These are phyloP conservation scores for Didymella exigua DNA, from an alignment of 2,329 filamentous ascomycete species.

Conservation along the genomic window DNA sequence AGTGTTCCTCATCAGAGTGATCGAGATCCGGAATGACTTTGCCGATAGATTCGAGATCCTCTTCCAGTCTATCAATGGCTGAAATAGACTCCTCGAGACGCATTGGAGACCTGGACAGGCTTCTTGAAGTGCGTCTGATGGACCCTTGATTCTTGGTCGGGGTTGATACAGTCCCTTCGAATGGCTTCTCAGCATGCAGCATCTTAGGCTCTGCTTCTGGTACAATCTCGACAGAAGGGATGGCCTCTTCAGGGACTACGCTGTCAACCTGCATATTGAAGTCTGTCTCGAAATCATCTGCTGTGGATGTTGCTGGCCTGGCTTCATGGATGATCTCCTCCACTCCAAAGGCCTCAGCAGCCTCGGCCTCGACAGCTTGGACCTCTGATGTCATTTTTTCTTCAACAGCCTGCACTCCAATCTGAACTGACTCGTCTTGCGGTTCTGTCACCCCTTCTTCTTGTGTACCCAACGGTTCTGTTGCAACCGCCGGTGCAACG, in stretches of 20 bases:
- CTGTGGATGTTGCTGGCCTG: slow-evolving; percentile 1
- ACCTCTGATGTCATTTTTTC: neutral
- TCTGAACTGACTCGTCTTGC: neutral
- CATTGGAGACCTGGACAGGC: slow-evolving; percentile 40
- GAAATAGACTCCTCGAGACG: slow-evolving; percentile 55
- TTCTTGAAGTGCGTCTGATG: slow-evolving; percentile 31
- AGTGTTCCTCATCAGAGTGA: slow-evolving; percentile 39
- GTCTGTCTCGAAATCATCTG: slow-evolving; percentile 8
- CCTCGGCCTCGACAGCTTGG: neutral
- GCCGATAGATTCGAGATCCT: slow-evolving; percentile 57
- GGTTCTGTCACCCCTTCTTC: neutral
- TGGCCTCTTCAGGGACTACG: neutral
- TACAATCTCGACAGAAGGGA: slow-evolving; percentile 28
- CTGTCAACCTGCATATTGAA: neutral
- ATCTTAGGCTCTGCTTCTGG: slow-evolving; percentile 39
- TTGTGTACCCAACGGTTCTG: neutral
- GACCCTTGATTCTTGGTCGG: slow-evolving; percentile 29
- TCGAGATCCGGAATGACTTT: slow-evolving; percentile 47
- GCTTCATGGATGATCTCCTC: neutral
- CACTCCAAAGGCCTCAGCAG: neutral
- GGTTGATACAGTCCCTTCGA: slow-evolving; percentile 27
- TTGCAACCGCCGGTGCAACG: neutral
- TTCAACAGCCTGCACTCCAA: slow-evolving; percentile 2
- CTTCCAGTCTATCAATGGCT: slow-evolving; percentile 58
- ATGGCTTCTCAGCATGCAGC: slow-evolving; percentile 34